Evolutionary conservation across 2,329 filamentous ascomycete species (phyloP).

Genomic region (Escovopsis sp.): DNA sequence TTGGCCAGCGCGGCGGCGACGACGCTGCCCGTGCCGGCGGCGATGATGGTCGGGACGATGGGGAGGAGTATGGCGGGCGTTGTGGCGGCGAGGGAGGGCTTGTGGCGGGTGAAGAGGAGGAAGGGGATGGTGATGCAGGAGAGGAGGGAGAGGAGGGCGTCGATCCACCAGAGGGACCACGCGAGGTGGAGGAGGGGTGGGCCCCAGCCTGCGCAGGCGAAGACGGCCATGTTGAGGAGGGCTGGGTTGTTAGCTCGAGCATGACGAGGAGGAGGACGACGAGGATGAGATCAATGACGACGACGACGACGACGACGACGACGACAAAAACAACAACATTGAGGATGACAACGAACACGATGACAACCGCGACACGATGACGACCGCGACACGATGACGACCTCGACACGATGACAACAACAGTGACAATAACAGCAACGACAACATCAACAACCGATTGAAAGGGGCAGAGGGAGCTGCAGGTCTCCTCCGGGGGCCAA

Average conservation of each 20-base stretch:
- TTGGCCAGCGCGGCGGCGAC: constrained; percentile 46
- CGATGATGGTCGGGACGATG: constrained; percentile 51
- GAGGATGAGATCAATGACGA: background rate
- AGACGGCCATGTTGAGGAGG: constrained; percentile 49
- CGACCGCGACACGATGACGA: no score
- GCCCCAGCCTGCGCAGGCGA: constrained; percentile 48
- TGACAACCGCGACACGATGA: no score
- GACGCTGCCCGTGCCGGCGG: constrained; percentile 47
- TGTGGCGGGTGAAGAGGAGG: constrained; percentile 33
- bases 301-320: no score
- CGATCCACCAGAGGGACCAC: constrained; percentile 44
- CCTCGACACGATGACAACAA: no score
- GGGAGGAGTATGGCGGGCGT: constrained; percentile 52
- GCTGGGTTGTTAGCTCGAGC: constrained; percentile 15
- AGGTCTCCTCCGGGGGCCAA: no score
- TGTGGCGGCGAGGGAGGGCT: constrained; percentile 36
- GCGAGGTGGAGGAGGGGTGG: constrained; percentile 36
- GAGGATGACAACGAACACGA: no score
- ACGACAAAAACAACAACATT: no score
- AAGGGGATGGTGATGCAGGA: constrained; percentile 41
- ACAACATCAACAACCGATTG: no score
- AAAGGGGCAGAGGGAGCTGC: background rate
- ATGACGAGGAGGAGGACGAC: background rate
- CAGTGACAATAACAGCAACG: no score
- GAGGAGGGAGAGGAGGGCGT: constrained; percentile 34